Conservation (phyloP, 345 rosid genomes). For the Garcia nutans region DNA sequence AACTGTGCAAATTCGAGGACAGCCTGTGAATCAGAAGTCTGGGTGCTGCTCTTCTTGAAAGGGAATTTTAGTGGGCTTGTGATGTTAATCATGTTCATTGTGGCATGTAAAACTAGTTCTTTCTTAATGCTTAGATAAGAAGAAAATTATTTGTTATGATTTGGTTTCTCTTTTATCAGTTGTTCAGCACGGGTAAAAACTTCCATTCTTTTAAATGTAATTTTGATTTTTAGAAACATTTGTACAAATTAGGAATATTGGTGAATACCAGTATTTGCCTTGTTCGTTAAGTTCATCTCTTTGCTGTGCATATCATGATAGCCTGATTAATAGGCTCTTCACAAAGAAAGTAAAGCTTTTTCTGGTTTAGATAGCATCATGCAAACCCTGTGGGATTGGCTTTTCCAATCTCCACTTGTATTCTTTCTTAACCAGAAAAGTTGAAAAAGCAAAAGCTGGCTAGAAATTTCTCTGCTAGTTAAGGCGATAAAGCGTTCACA, state of each 20-base stretch:
- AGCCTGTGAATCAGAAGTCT: conserved; percentile 61
- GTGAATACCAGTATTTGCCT: conserved; percentile 31
- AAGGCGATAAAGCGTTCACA: not conserved
- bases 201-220: conserved; percentile 54
- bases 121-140: conserved; percentile 27
- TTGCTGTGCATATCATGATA: too few species aligned
- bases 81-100: conserved; percentile 26
- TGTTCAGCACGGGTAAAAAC: conserved; percentile 24
- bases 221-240: conserved; percentile 34
- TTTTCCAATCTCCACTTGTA: too few species aligned
- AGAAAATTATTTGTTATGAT: conserved; percentile 31
- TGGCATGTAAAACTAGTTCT: conserved; percentile 49
- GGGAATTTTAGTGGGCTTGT: conserved; percentile 9
- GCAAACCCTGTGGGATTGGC: too few species aligned
- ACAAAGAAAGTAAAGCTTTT: too few species aligned
- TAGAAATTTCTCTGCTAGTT: not conserved
- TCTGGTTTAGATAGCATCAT: too few species aligned
- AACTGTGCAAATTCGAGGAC: conserved; percentile 68
- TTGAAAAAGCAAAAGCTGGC: too few species aligned
- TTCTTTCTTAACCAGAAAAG: too few species aligned
- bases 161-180: conserved; percentile 22
- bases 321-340: too few species aligned
- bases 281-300: conserved; percentile 14
- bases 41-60: conserved; percentile 71
- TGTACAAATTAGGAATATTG: conserved; percentile 60